Percentiles rank a stretch among this genome's conserved stretches.
These are phyloP conservation scores for Picea glauca DNA, from an alignment of 75 land plant genomes.

Conservation along the genomic window DNA sequence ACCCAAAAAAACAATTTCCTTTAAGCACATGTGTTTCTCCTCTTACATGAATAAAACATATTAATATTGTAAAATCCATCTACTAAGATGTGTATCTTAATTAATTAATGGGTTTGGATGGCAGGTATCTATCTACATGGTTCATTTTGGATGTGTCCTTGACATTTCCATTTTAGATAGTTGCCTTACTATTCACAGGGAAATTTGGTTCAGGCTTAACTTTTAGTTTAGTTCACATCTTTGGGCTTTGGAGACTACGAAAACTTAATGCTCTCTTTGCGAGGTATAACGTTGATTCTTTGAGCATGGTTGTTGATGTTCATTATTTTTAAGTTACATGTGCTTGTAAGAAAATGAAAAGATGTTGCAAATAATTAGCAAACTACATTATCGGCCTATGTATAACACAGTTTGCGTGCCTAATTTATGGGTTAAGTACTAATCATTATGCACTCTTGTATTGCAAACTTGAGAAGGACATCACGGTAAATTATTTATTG, in stretches of 20 bases:
- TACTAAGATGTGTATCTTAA: neutral
- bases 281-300: slow-evolving; percentile 21
- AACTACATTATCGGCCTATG: too few relatives aligned
- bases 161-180: slow-evolving; percentile 51
- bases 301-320: too few relatives aligned
- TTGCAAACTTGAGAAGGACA: slow-evolving; percentile 70
- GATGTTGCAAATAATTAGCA: too few relatives aligned
- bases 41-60: too few relatives aligned
- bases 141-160: slow-evolving; percentile 69
- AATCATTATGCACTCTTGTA: neutral
- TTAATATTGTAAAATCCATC: neutral
- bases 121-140: slow-evolving; percentile 49
- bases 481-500: slow-evolving; percentile 67
- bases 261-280: slow-evolving; percentile 64
- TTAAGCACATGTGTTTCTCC: neutral
- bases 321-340: neutral
- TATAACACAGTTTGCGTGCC: too few relatives aligned
- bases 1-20: too few relatives aligned
- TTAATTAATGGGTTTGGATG: neutral
- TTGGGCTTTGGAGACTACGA: slow-evolving; percentile 69
- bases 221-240: slow-evolving; percentile 58
- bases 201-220: slow-evolving; percentile 15
- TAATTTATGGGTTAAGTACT: too few relatives aligned
- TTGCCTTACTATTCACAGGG: slow-evolving; percentile 27
- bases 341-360: too few relatives aligned